Percentiles rank a stretch among this genome's conserved stretches.
Conservation (phyloP, 1,139 yeast genomes). For the Blastobotrys illinoisensis region DNA sequence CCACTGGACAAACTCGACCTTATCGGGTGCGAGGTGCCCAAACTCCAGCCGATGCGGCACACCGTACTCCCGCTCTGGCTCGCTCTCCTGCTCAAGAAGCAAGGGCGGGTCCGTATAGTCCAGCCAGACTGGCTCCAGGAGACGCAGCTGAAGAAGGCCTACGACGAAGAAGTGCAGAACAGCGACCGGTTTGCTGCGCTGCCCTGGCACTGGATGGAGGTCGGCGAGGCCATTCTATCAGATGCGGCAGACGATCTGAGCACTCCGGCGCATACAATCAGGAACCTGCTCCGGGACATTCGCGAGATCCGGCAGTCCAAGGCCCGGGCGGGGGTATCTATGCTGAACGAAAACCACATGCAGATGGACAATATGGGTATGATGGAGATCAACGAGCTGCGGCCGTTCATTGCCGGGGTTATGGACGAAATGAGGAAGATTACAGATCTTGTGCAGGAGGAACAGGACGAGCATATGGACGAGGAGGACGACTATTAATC, state of each 20-base stretch:
- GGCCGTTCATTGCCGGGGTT: constrained; percentile 73
- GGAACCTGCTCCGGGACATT: constrained; percentile 73
- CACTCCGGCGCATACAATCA: constrained; percentile 57
- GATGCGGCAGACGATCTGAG: constrained; percentile 69
- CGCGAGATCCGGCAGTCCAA: constrained; percentile 79
- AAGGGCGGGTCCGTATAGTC: constrained; percentile 77
- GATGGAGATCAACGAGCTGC: constrained; percentile 79
- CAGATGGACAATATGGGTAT: constrained; percentile 77
- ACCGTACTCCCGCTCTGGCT: constrained; percentile 80
- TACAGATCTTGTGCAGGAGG: constrained; percentile 38
- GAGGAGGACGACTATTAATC: constrained; percentile 12
- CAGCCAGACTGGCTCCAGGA: constrained; percentile 84
- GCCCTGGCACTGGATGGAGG: constrained; percentile 87
- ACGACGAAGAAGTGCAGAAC: constrained; percentile 61
- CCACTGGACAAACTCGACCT: constrained; percentile 57
- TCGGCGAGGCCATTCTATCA: constrained; percentile 60
- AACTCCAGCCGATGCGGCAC: constrained; percentile 62
- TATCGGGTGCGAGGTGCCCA: constrained; percentile 50
- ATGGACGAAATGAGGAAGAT: constrained; percentile 70
- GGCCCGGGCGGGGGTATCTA: constrained; percentile 69
- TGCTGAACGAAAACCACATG: constrained; percentile 76
- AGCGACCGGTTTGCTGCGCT: constrained; percentile 60
- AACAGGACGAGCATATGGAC: constrained; percentile 19
- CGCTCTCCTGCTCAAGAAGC: constrained; percentile 75
- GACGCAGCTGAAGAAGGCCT: constrained; percentile 48